Conservation (phyloP, 371 early-diverging fungal genomes). For the Coemansia sp. region DNA sequence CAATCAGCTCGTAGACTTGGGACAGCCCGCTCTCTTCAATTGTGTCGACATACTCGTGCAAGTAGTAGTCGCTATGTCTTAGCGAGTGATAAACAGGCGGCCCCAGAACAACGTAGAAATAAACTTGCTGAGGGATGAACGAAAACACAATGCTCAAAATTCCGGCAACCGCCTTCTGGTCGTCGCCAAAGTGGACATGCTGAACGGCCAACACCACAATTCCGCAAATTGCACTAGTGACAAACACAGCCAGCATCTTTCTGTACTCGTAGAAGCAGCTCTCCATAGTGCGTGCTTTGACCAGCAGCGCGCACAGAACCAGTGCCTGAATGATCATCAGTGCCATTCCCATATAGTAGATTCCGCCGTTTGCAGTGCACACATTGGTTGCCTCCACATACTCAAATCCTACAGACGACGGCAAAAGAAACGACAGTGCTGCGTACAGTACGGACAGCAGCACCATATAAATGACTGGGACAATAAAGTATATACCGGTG, state of each 20-base stretch:
- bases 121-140: slow-evolving; percentile 40
- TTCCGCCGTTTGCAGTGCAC: slow-evolving; percentile 19
- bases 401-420: slow-evolving; percentile 10
- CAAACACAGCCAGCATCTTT: slow-evolving; percentile 14
- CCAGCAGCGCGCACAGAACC: slow-evolving; percentile 15
- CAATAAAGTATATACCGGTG: slow-evolving; percentile 29
- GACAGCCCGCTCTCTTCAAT: slow-evolving; percentile 26
- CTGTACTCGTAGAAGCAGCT: slow-evolving; percentile 36
- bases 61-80: slow-evolving; percentile 11
- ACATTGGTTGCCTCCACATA: slow-evolving; percentile 21
- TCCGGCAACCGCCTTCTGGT: slow-evolving; percentile 16
- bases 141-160: slow-evolving; percentile 20
- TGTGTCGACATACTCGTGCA: slow-evolving; percentile 11
- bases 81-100: slow-evolving; percentile 27
- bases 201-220: slow-evolving; percentile 19
- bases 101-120: slow-evolving; percentile 38
- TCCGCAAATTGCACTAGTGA: slow-evolving; percentile 9
- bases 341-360: slow-evolving; percentile 25
- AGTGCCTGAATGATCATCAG: slow-evolving; percentile 24
- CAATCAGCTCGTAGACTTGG: slow-evolving; percentile 28
- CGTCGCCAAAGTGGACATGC: slow-evolving; percentile 16
- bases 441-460: slow-evolving; percentile 19
- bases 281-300: slow-evolving; percentile 33
- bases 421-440: slow-evolving; percentile 22
- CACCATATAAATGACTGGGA: slow-evolving; percentile 24